A percentile compares a stretch with the other conserved stretches of the same genome.
Conservation (phyloP, 345 rosid species). For the Populus alba region DNA sequence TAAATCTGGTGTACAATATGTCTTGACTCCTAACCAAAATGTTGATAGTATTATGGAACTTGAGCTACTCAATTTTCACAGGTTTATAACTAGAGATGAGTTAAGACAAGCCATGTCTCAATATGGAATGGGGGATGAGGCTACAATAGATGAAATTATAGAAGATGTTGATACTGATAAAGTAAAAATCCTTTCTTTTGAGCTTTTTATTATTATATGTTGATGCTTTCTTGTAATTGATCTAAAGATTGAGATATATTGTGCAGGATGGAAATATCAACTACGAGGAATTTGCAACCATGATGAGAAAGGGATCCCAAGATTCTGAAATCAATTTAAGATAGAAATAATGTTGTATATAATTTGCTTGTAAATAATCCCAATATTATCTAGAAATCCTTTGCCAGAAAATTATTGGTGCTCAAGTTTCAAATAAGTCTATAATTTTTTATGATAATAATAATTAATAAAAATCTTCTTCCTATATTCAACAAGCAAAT, state of each 20-base stretch:
- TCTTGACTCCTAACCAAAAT: too few species aligned
- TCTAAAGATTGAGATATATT: not conserved
- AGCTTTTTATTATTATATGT: not conserved
- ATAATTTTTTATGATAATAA: too few species aligned
- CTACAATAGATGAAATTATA: constrained; percentile 26
- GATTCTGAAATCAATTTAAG: not conserved
- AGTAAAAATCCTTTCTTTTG: constrained; percentile 6
- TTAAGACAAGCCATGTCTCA: constrained; percentile 30
- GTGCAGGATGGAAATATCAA: constrained; percentile 43
- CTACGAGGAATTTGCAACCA: constrained; percentile 39
- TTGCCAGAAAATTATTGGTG: not conserved
- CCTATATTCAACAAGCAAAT: too few species aligned
- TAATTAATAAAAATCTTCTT: too few species aligned
- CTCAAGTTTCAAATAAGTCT: too few species aligned
- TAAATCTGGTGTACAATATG: not conserved
- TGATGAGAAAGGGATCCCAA: constrained; percentile 36
- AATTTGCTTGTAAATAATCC: not conserved
- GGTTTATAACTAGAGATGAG: constrained; percentile 34
- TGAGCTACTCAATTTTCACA: not conserved
- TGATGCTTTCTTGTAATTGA: not conserved
- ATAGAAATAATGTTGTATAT: not conserved
- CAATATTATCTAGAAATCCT: not conserved
- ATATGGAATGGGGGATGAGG: constrained; percentile 30
- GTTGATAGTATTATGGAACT: too few species aligned
- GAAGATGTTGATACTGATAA: constrained; percentile 32